Percentiles rank a stretch among this genome's conserved stretches.
phyloP scores from a whole-genome alignment of 768 basidiomycete species.

The Rhodotorula diobovata region DNA sequence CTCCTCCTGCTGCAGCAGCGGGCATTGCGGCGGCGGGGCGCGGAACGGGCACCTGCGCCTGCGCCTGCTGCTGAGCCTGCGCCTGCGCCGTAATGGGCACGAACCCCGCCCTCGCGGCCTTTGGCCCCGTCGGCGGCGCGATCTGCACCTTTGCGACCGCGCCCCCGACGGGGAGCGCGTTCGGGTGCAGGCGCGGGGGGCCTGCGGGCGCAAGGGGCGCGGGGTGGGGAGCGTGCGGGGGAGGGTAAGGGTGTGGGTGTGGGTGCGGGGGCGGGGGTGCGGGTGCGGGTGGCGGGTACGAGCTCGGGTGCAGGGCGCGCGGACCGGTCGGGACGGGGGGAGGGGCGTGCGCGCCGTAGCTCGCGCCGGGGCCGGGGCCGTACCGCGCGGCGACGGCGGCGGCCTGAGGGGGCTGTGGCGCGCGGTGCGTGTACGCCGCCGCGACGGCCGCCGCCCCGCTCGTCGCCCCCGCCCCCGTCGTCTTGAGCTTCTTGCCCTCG shows the following conservation, averaged over 20 bases:
- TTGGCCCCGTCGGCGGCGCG: constrained; percentile 19
- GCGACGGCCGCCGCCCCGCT: not conserved
- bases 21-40: no score
- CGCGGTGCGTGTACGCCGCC: not conserved
- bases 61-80: not conserved
- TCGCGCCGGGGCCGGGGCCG: not conserved
- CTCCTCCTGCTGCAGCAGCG: not conserved
- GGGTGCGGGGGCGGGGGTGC: not conserved
- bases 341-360: not conserved
- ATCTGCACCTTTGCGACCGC: not conserved
- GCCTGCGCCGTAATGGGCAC: constrained; percentile 12
- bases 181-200: not conserved
- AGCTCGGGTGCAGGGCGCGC: not conserved
- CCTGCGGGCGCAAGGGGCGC: not conserved
- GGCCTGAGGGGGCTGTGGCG: not conserved
- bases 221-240: not conserved
- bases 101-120: constrained; percentile 14
- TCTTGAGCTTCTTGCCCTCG: constrained; percentile 17
- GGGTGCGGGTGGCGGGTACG: no score
- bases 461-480: not conserved
- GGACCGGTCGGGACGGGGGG: not conserved
- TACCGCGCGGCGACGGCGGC: no score
- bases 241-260: not conserved
- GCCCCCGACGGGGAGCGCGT: not conserved
- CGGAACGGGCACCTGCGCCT: no score